phyloP scores from a whole-genome alignment of 2,329 filamentous ascomycete genomes.

The Periconia digitata region DNA sequence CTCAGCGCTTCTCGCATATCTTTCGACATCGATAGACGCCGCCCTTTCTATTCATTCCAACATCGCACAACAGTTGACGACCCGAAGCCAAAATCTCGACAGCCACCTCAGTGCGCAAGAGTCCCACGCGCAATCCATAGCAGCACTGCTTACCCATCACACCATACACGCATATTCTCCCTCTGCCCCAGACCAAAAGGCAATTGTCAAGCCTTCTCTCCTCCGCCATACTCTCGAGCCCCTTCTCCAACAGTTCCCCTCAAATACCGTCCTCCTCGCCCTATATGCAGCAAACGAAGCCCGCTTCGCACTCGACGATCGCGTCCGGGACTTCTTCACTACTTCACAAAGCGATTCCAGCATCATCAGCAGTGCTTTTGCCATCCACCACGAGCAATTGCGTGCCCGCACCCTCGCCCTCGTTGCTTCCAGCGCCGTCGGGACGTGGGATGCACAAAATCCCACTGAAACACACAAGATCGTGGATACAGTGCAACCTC shows the following conservation, averaged over 20 bases:
- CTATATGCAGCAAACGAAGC: constrained; percentile 75
- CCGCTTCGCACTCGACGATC: constrained; percentile 72
- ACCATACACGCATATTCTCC: constrained; percentile 51
- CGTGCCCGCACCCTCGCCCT: constrained; percentile 40
- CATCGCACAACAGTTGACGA: constrained; percentile 23
- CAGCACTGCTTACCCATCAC: constrained; percentile 68
- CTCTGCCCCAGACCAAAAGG: constrained; percentile 20
- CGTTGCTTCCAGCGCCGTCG: no score
- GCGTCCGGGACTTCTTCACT: constrained; percentile 67
- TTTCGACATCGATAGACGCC: constrained; percentile 49
- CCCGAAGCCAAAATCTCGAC: neutral
- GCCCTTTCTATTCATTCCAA: constrained; percentile 43
- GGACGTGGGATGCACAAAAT: no score
- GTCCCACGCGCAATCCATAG: constrained; percentile 67
- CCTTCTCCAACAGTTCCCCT: constrained; percentile 67
- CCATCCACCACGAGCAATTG: constrained; percentile 58
- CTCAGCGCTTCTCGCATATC: constrained; percentile 67
- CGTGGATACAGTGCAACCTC: neutral
- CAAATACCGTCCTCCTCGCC: constrained; percentile 74
- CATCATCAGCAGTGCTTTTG: constrained; percentile 57
- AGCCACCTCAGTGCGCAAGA: constrained; percentile 54
- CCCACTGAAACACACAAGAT: neutral
- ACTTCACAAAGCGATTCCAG: constrained; percentile 37
- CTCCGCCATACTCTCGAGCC: constrained; percentile 63
- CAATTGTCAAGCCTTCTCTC: constrained; percentile 67